Evolutionary conservation across 2,329 filamentous ascomycete genomes (phyloP).

Genomic region (Epichloe baconii): DNA sequence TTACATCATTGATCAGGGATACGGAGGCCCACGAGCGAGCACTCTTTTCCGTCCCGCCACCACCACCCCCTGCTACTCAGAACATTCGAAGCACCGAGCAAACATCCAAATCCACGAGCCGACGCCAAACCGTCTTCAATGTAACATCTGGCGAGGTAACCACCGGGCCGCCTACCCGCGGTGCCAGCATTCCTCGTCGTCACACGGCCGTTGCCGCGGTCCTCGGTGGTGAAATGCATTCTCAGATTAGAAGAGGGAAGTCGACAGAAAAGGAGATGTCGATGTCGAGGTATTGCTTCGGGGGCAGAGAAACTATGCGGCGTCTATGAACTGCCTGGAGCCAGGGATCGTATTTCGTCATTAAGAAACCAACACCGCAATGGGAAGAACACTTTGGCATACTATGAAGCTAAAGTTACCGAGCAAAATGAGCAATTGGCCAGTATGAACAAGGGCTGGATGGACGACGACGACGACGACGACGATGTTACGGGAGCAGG

Average conservation of each 20-base stretch:
- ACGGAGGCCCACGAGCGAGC: conserved; percentile 91
- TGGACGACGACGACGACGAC: conserved; percentile 37
- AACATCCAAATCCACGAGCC: conserved; percentile 25
- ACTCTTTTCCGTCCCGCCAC: conserved; percentile 79
- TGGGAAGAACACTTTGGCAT: conserved; percentile 58
- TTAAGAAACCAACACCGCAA: conserved; percentile 60
- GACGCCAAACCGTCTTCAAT: conserved; percentile 54
- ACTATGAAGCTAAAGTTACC: conserved; percentile 69
- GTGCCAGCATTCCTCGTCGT: conserved; percentile 42
- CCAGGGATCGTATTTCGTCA: conserved; percentile 58
- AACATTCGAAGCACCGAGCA: conserved; percentile 22
- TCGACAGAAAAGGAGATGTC: conserved; percentile 49
- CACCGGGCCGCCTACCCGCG: conserved; percentile 34
- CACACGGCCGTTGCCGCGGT: conserved; percentile 85
- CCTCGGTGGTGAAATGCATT: conserved; percentile 74
- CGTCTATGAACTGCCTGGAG: conserved; percentile 76
- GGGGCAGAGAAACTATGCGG: conserved; percentile 83
- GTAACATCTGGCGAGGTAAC: conserved; percentile 50
- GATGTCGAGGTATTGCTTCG: conserved; percentile 75
- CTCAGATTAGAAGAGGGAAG: conserved; percentile 53
- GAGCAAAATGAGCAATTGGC: conserved; percentile 64
- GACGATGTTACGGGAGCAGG: conserved; percentile 40
- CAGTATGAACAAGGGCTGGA: conserved; percentile 54
- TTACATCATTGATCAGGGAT: conserved; percentile 87
- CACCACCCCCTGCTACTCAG: conserved; percentile 41